phyloP scores from a whole-genome alignment of 768 basidiomycete genomes.

The Pisolithus orientalis region DNA sequence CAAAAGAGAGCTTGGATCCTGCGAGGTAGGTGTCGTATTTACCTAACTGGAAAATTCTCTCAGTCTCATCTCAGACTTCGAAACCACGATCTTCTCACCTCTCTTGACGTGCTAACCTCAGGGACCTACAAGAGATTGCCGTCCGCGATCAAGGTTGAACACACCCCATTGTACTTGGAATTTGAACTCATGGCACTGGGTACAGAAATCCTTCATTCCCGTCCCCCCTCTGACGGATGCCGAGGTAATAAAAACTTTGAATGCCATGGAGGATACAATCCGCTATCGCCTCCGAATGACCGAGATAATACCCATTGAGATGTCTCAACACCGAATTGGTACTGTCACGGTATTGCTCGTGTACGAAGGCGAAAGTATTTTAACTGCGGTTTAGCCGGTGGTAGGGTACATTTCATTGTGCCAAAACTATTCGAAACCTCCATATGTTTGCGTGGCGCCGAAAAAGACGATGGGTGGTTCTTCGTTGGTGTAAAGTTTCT shows the following conservation, averaged over 20 bases:
- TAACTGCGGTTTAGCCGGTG: conserved; percentile 47
- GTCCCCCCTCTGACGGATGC: conserved; percentile 57
- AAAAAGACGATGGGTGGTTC: conserved; percentile 77
- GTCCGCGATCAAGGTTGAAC: conserved; percentile 63
- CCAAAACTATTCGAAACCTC: conserved; percentile 69
- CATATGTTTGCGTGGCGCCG: conserved; percentile 66
- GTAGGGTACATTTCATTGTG: conserved; percentile 72
- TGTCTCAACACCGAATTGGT: conserved; percentile 68
- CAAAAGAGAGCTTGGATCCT: conserved; percentile 64
- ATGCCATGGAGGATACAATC: conserved; percentile 70
- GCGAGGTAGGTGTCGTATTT: conserved; percentile 51
- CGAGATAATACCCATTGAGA: conserved; percentile 78
- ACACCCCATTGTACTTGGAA: conserved; percentile 8
- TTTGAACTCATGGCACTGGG: conserved; percentile 16
- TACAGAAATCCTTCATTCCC: conserved; percentile 68
- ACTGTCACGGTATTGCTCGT: conserved; percentile 21
- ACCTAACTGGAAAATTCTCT: neutral
- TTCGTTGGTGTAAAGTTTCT: conserved; percentile 73
- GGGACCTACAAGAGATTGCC: conserved; percentile 86
- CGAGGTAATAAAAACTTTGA: conserved; percentile 58
- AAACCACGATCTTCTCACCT: conserved; percentile 91
- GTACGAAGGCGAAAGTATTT: conserved; percentile 4
- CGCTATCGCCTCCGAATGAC: conserved; percentile 72
- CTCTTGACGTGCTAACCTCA: conserved; percentile 80
- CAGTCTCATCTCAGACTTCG: conserved; percentile 50